Evolutionary conservation across 805 yeast species (phyloP).

Genomic region (Schwanniomyces sp.): DNA sequence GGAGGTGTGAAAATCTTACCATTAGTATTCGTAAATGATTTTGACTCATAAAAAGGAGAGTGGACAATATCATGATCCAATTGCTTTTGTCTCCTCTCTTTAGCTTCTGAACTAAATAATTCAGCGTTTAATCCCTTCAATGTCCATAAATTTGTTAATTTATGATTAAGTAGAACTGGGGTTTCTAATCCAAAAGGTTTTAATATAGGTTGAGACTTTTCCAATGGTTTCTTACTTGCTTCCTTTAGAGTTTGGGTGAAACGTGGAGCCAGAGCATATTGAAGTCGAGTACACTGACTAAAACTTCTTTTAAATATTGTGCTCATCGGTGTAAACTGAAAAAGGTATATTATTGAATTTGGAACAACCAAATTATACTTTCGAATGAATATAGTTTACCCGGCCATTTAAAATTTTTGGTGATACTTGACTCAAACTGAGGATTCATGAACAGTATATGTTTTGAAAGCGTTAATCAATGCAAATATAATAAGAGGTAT

Average conservation of each 20-base stretch:
- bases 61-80: slow-evolving; percentile 43
- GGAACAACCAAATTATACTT: background rate
- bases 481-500: slow-evolving; percentile 1
- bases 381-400: background rate
- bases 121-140: slow-evolving; percentile 18
- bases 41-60: slow-evolving; percentile 44
- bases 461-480: background rate
- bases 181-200: slow-evolving; percentile 40
- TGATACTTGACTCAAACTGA: background rate
- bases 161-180: slow-evolving; percentile 27
- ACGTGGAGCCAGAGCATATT: slow-evolving; percentile 24
- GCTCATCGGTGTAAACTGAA: background rate
- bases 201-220: slow-evolving; percentile 26
- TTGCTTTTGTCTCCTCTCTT: slow-evolving; percentile 36
- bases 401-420: slow-evolving; percentile 1
- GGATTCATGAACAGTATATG: background rate
- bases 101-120: slow-evolving; percentile 33
- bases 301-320: background rate
- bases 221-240: slow-evolving; percentile 40
- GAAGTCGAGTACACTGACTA: background rate
- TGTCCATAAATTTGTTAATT: slow-evolving; percentile 12
- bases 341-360: background rate
- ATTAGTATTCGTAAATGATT: slow-evolving; percentile 60
- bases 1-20: slow-evolving; percentile 90
- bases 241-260: slow-evolving; percentile 36